Conservation (phyloP, 169 alveolate genomes). For the Plasmodium cynomolgi region DNA sequence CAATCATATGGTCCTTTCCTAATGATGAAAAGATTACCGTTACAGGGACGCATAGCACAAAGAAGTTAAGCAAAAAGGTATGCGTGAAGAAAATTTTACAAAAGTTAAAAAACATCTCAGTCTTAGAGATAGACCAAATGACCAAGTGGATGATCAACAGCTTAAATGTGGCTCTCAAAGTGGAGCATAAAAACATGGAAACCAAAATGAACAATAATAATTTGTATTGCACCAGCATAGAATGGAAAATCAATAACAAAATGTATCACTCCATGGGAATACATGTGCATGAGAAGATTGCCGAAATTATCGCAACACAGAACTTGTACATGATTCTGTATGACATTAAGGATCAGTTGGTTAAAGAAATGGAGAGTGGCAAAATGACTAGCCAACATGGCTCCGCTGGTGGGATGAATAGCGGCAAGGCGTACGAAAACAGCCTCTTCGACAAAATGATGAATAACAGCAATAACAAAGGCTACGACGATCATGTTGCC, state of each 20-base stretch:
- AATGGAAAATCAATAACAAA: conserved; percentile 73
- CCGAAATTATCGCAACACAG: conserved; percentile 68
- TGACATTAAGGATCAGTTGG: conserved; percentile 58
- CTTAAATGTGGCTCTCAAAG: conserved; percentile 61
- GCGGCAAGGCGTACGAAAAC: neutral
- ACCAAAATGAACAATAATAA: conserved; percentile 37
- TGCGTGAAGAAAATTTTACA: conserved; percentile 69
- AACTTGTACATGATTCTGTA: conserved; percentile 40
- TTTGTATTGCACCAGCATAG: conserved; percentile 38
- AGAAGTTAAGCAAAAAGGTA: conserved; percentile 71
- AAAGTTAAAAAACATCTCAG: conserved; percentile 70
- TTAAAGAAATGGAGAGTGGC: conserved; percentile 29
- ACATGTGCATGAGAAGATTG: conserved; percentile 56
- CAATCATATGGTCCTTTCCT: conserved; percentile 65
- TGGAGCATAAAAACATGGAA: conserved; percentile 58
- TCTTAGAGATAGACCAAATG: conserved; percentile 74
- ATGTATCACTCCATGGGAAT: conserved; percentile 54
- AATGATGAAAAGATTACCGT: conserved; percentile 61
- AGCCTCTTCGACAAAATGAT: conserved; percentile 10
- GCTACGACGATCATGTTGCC: neutral
- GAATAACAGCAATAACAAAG: conserved; percentile 5
- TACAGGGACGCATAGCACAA: conserved; percentile 51
- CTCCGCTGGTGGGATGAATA: neutral
- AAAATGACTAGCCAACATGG: conserved; percentile 18
- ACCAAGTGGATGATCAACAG: conserved; percentile 73